Percentiles rank a stretch among this genome's conserved stretches.
phyloP scores from a whole-genome alignment of 208 protist species.

The Trypanosoma grayi region DNA sequence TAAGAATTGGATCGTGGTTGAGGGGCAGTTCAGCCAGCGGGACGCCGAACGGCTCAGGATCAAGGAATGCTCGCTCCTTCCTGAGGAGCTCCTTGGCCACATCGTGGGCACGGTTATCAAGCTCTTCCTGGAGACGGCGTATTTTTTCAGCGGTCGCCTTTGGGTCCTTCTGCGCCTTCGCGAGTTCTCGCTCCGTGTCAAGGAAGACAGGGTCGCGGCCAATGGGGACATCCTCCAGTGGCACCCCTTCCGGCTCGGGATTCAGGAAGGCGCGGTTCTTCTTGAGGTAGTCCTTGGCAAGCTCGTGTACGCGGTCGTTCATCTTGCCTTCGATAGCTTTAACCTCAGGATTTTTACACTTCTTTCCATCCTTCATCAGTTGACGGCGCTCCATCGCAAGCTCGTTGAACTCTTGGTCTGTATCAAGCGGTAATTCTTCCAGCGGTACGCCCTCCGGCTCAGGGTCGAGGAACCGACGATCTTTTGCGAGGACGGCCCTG shows the following conservation, averaged over 20 bases:
- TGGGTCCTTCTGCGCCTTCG: slow-evolving; percentile 28
- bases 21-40: slow-evolving; percentile 76
- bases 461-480: slow-evolving; percentile 69
- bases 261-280: slow-evolving; percentile 58
- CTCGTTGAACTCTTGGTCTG: slow-evolving; percentile 55
- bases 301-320: slow-evolving; percentile 66
- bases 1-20: slow-evolving; percentile 63
- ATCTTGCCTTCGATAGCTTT: slow-evolving; percentile 57
- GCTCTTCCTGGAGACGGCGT: slow-evolving; percentile 35
- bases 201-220: slow-evolving; percentile 34
- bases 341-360: slow-evolving; percentile 36
- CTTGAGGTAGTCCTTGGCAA: slow-evolving; percentile 51
- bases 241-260: slow-evolving; percentile 47
- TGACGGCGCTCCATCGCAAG: slow-evolving; percentile 59
- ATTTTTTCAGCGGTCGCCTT: slow-evolving; percentile 16
- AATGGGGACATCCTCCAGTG: slow-evolving; percentile 38
- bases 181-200: slow-evolving; percentile 33
- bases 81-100: slow-evolving; percentile 58
- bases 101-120: slow-evolving; percentile 47
- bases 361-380: slow-evolving; percentile 51
- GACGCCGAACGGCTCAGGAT: slow-evolving; percentile 80
- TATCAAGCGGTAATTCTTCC: slow-evolving; percentile 61
- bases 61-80: slow-evolving; percentile 79
- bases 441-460: slow-evolving; percentile 82
- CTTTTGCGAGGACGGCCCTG: slow-evolving; percentile 40